These are phyloP conservation scores for Nemania diffusa DNA, from an alignment of 2,329 filamentous ascomycete species.

Conservation along the genomic window DNA sequence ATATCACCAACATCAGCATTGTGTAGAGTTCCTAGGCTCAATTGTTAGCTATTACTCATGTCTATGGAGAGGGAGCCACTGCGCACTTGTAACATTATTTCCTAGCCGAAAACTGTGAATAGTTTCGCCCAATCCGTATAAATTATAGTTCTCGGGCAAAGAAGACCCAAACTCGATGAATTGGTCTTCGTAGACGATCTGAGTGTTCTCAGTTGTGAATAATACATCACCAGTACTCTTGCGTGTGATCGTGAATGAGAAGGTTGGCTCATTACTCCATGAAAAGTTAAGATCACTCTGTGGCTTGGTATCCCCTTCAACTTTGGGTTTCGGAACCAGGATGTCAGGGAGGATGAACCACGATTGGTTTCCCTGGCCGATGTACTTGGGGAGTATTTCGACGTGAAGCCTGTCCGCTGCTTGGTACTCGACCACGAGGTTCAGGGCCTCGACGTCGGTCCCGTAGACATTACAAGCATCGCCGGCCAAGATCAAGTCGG, in stretches of 20 bases:
- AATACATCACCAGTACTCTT: slow-evolving; percentile 71
- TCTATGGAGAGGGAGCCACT: not conserved
- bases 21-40: slow-evolving; percentile 58
- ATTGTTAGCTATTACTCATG: slow-evolving; percentile 17
- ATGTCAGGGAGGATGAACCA: slow-evolving; percentile 75
- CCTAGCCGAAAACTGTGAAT: slow-evolving; percentile 78
- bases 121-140: slow-evolving; percentile 79
- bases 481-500: slow-evolving; percentile 76
- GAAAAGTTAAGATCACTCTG: slow-evolving; percentile 65
- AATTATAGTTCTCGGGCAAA: slow-evolving; percentile 76
- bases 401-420: slow-evolving; percentile 73
- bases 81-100: slow-evolving; percentile 73
- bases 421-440: slow-evolving; percentile 75
- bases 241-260: slow-evolving; percentile 73
- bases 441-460: slow-evolving; percentile 74
- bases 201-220: slow-evolving; percentile 72
- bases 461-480: slow-evolving; percentile 81
- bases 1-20: slow-evolving; percentile 75
- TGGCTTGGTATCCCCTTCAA: slow-evolving; percentile 57
- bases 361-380: slow-evolving; percentile 69
- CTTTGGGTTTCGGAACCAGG: slow-evolving; percentile 66
- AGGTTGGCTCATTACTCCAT: slow-evolving; percentile 66
- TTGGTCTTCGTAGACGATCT: slow-evolving; percentile 79
- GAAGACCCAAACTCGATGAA: slow-evolving; percentile 77
- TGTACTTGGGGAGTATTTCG: slow-evolving; percentile 73